phyloP scores from a whole-genome alignment of 768 basidiomycete genomes.

The Podaxis pistillaris region DNA sequence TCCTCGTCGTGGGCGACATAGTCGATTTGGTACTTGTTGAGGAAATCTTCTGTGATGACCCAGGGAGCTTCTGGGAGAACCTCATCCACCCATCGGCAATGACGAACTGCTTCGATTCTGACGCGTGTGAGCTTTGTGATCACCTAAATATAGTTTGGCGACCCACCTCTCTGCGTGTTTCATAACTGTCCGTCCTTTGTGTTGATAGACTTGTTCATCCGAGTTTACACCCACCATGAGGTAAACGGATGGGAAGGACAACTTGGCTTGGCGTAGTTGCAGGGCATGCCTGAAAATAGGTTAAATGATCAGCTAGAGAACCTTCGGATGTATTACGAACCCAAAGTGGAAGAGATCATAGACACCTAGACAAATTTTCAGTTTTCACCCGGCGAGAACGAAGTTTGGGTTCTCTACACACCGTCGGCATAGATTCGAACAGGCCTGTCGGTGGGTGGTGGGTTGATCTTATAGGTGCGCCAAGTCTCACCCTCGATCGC shows the following conservation, averaged over 20 bases:
- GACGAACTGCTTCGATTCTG: conserved; percentile 87
- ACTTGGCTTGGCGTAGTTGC: conserved; percentile 94
- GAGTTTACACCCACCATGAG: conserved; percentile 93
- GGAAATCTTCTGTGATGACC: conserved; percentile 79
- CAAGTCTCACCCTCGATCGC: conserved; percentile 71
- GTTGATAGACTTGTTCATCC: conserved; percentile 72
- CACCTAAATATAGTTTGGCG: neutral
- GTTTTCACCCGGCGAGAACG: neutral
- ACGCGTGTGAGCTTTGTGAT: conserved; percentile 9
- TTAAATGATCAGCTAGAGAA: neutral
- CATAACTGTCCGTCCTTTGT: conserved; percentile 89
- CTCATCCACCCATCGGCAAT: conserved; percentile 97
- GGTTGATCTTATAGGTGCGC: conserved; percentile 79
- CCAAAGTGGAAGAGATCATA: conserved; percentile 98
- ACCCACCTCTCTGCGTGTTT: conserved; percentile 79
- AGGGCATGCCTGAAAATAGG: conserved; percentile 71
- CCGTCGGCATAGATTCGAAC: conserved; percentile 95
- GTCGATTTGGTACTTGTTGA: conserved; percentile 87
- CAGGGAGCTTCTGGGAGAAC: conserved; percentile 90
- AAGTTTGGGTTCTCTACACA: conserved; percentile 28
- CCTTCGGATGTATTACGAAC: conserved; percentile 38
- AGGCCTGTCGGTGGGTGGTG: conserved; percentile 77
- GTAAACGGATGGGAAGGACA: conserved; percentile 87
- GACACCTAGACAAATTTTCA: conserved; percentile 55
- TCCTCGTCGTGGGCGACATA: conserved; percentile 97